phyloP scores from a whole-genome alignment of 257 asterid species.

The Fraxinus excelsior region DNA sequence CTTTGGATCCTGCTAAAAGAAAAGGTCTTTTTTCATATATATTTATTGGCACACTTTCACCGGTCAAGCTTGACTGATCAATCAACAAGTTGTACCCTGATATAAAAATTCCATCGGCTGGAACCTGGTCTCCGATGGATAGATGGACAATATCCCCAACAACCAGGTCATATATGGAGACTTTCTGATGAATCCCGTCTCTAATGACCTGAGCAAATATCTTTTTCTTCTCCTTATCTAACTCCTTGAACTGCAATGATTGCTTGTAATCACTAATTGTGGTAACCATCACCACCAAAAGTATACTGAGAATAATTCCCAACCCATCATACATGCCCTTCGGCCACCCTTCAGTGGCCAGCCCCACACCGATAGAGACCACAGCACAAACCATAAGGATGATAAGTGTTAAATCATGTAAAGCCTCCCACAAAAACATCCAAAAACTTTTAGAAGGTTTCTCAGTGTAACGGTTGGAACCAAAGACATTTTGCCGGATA shows the following conservation, averaged over 20 bases:
- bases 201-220: constrained; percentile 80
- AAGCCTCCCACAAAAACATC: constrained; percentile 95
- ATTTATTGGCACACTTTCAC: constrained; percentile 83
- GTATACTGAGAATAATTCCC: constrained; percentile 81
- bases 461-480: constrained; percentile 75
- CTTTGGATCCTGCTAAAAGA: constrained; percentile 82
- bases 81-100: constrained; percentile 78
- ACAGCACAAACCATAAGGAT: constrained; percentile 85
- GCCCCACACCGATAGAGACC: constrained; percentile 93
- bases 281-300: constrained; percentile 84
- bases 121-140: constrained; percentile 79
- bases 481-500: constrained; percentile 66
- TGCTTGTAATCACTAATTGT: constrained; percentile 93
- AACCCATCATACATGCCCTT: constrained; percentile 92
- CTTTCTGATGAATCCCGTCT: constrained; percentile 76
- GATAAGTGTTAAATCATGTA: constrained; percentile 85
- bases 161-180: constrained; percentile 80
- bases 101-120: constrained; percentile 84
- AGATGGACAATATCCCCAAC: constrained; percentile 87
- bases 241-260: constrained; percentile 88
- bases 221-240: constrained; percentile 97
- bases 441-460: constrained; percentile 86
- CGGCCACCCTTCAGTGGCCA: constrained; percentile 98
- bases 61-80: constrained; percentile 94
- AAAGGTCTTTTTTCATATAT: constrained; percentile 76